Conservation (phyloP, 768 basidiomycete genomes). For the Collybia nuda region DNA sequence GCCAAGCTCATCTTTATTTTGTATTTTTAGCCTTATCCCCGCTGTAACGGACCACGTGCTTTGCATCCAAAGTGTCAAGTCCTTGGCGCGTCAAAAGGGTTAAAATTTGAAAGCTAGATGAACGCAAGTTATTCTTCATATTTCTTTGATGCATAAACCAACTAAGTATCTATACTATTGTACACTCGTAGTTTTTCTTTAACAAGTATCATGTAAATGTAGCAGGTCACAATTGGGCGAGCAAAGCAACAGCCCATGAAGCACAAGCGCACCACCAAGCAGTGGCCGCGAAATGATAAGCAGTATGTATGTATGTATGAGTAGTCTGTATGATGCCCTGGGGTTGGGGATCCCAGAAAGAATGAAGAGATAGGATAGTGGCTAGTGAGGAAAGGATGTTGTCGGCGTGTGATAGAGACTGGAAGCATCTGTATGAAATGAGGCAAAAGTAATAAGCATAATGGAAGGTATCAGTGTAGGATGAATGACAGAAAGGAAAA, state of each 20-base stretch:
- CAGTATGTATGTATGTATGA: conserved; percentile 8
- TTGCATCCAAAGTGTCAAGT: too few relatives aligned
- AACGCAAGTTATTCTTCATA: background rate
- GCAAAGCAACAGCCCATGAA: conserved; percentile 9
- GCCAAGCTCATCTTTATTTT: too few relatives aligned
- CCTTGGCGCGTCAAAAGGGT: too few relatives aligned
- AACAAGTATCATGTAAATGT: conserved; percentile 1
- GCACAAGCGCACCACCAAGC: conserved; percentile 2
- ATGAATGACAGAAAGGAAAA: conserved; percentile 4
- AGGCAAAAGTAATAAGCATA: conserved; percentile 15
- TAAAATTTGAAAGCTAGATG: too few relatives aligned
- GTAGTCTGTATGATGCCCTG: conserved; percentile 12
- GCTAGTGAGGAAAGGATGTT: background rate
- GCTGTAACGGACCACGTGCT: too few relatives aligned
- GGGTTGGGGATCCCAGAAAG: conserved; percentile 6
- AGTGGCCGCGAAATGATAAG: conserved; percentile 3
- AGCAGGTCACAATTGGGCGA: background rate
- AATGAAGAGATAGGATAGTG: conserved; percentile 5
- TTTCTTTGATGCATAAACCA: background rate
- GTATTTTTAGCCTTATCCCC: too few relatives aligned
- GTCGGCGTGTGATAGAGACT: conserved; percentile 10
- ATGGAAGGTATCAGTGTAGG: conserved; percentile 3
- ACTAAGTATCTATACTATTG: conserved; percentile 6
- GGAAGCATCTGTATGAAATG: background rate
- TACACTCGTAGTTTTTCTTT: conserved; percentile 2